Percentiles rank a stretch among this genome's conserved stretches.
Evolutionary conservation across 768 basidiomycete genomes (phyloP).

Genomic region (Psilocybe cyanescens): DNA sequence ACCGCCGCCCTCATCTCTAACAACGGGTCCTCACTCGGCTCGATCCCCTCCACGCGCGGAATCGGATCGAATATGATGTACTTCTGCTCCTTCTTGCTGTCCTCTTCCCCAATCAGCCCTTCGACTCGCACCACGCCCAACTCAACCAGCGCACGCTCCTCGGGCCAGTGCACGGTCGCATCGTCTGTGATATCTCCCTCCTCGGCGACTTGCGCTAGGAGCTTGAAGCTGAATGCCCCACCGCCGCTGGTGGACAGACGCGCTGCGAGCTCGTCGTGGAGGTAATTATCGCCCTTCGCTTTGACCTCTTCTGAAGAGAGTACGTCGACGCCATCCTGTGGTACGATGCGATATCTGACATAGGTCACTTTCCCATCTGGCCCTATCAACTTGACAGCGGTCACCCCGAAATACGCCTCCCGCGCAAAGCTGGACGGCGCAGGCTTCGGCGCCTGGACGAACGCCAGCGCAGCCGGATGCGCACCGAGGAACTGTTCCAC

Average conservation of each 20-base stretch:
- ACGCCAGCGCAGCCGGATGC: constrained; percentile 16
- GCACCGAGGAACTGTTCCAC: constrained; percentile 18
- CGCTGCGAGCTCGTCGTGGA: constrained; percentile 14
- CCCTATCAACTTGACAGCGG: constrained; percentile 19
- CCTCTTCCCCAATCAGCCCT: constrained; percentile 1
- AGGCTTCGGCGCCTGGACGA: constrained; percentile 20
- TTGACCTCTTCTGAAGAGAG: constrained; percentile 8
- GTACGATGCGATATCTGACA: constrained; percentile 17
- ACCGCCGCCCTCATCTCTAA: constrained; percentile 21
- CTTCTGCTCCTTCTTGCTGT: constrained; percentile 18
- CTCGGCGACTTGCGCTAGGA: constrained; percentile 18
- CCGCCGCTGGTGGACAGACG: constrained; percentile 1
- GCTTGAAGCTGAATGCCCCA: constrained; percentile 14
- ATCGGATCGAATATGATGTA: constrained; percentile 23
- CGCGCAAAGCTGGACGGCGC: constrained; percentile 18
- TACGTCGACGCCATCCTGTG: constrained; percentile 17
- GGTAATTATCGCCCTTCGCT: constrained; percentile 13
- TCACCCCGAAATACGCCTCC: constrained; percentile 20
- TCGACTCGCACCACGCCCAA: constrained; percentile 16
- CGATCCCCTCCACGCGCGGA: constrained; percentile 17
- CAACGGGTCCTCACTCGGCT: constrained; percentile 19
- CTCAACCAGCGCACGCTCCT: constrained; percentile 14
- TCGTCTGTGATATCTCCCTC: constrained; percentile 19
- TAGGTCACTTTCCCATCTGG: constrained; percentile 15
- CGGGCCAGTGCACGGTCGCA: constrained; percentile 21